A percentile compares a stretch with the other conserved stretches of the same genome.
These are phyloP conservation scores for Jimgerdemannia lactiflua DNA, from an alignment of 192 early-diverging fungal species.

Conservation along the genomic window DNA sequence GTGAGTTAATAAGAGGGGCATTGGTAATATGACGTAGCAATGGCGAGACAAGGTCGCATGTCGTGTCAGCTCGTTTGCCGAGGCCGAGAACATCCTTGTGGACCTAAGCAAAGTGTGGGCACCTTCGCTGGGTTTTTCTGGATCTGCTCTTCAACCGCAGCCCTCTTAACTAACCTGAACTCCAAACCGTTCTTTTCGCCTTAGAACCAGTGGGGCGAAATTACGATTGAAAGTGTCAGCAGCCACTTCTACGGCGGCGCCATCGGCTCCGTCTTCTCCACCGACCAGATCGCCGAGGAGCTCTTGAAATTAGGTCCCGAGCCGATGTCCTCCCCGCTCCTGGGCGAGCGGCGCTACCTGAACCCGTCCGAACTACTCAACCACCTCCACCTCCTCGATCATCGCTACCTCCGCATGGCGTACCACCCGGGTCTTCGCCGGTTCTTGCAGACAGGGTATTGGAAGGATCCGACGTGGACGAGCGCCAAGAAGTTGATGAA, in stretches of 20 bases:
- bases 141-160: too few species aligned
- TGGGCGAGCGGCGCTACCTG: slow-evolving; percentile 7
- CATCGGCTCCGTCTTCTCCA: slow-evolving; percentile 65
- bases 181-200: background rate
- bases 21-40: background rate
- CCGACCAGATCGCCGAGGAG: slow-evolving; percentile 42
- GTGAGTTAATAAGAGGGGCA: slow-evolving; percentile 17
- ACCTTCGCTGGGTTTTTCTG: too few species aligned
- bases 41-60: background rate
- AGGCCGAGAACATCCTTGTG: slow-evolving; percentile 4
- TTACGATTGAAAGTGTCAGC: slow-evolving; percentile 46
- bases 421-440: slow-evolving; percentile 43
- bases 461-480: slow-evolving; percentile 54
- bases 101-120: too few species aligned
- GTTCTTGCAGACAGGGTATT: slow-evolving; percentile 46
- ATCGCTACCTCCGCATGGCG: slow-evolving; percentile 53
- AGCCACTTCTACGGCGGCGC: slow-evolving; percentile 64
- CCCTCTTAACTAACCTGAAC: background rate
- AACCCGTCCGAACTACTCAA: slow-evolving; percentile 30
- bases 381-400: slow-evolving; percentile 45
- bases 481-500: slow-evolving; percentile 31
- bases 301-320: slow-evolving; percentile 2
- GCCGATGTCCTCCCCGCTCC: slow-evolving; percentile 1
- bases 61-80: background rate
- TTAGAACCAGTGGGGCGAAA: slow-evolving; percentile 65